Evolutionary conservation across 306 rosid species (phyloP), one percentile per base, ranked within the genome.

Genomic region (Corylus avellana): DNA sequence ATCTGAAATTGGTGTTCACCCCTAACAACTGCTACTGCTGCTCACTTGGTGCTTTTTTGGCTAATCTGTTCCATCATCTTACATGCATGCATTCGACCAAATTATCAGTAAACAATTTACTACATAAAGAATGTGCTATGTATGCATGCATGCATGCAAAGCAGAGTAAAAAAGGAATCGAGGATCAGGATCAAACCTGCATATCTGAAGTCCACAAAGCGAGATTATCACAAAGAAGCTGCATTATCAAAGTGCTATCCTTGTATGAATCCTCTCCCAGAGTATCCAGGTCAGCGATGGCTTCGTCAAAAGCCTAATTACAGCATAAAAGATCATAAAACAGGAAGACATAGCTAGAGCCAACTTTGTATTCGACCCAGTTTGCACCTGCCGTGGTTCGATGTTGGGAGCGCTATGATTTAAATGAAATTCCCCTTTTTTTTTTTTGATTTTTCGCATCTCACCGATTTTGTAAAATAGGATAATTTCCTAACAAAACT

Each of bases 211-310:
- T 84, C 88, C 85, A 84, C 80, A 84, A 70, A 74, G 88, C 80
- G 80, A 84, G 84, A 67, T 84, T 84, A 78, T 84, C 87, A 48
- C 87, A 77, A 50, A 84, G 78, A 50, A 84, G 88, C 57, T 81
- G 88, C 88, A 84, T 84, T 77, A 84, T 84, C 71, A 84, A 70
- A 58, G 87, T 84, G 76, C 85, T 84, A 51, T 84, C 88, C 85
- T 81, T 84, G 83, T 76, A 84, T 12, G 87, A 84, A 39, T 84
- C 87, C 82, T 84, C 87, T 63, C 83, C 84, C 25, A 84, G 29
- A 0, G 87, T 80, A 61, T 84, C 88, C 75, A 84, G 83, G 71
- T 84, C 88, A 0, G 84, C 84, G 32, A 84, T 84, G 46, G 87
- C 87, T 67, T 84, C 84, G 22, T 84, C 87, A 77, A 84, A 84